These are phyloP conservation scores for Rhizopus stolonifer DNA, from an alignment of 371 early-diverging fungal genomes.

Conservation along the genomic window DNA sequence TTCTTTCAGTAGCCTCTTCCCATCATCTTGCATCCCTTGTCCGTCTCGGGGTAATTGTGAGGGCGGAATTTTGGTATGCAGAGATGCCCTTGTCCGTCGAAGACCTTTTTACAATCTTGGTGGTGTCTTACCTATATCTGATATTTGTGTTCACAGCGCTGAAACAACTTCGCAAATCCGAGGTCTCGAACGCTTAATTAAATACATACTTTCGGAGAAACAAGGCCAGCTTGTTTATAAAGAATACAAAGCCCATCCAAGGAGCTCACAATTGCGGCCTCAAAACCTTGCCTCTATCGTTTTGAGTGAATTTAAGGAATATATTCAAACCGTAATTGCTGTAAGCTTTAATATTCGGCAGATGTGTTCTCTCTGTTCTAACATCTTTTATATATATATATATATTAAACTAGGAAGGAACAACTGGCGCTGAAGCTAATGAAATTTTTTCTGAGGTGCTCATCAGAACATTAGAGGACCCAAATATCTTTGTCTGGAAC, in stretches of 20 bases:
- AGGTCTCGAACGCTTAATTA: too few relatives aligned
- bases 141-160: too few relatives aligned
- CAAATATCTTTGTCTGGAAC: constrained; percentile 14
- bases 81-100: too few relatives aligned
- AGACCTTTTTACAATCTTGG: too few relatives aligned
- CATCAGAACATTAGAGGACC: constrained; percentile 12
- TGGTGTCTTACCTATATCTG: too few relatives aligned
- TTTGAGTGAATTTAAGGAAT: constrained; percentile 6
- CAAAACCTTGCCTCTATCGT: too few relatives aligned
- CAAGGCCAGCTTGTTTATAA: too few relatives aligned
- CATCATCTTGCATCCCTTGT: constrained; percentile 25
- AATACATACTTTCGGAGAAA: too few relatives aligned
- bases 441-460: constrained; percentile 19
- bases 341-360: background rate
- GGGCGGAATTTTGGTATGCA: constrained; percentile 2
- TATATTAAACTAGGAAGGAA: background rate
- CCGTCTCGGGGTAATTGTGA: constrained; percentile 21
- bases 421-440: constrained; percentile 7
- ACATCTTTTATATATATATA: background rate
- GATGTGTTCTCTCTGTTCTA: too few relatives aligned
- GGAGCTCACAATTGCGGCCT: too few relatives aligned
- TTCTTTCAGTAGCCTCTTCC: constrained; percentile 1
- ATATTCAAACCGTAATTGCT: constrained; percentile 1
- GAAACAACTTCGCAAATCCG: too few relatives aligned
- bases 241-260: too few relatives aligned